Percentiles rank a stretch among this genome's conserved stretches.
phyloP scores from a whole-genome alignment of 768 basidiomycete genomes.

The Chalciporus sphaerocephalus region DNA sequence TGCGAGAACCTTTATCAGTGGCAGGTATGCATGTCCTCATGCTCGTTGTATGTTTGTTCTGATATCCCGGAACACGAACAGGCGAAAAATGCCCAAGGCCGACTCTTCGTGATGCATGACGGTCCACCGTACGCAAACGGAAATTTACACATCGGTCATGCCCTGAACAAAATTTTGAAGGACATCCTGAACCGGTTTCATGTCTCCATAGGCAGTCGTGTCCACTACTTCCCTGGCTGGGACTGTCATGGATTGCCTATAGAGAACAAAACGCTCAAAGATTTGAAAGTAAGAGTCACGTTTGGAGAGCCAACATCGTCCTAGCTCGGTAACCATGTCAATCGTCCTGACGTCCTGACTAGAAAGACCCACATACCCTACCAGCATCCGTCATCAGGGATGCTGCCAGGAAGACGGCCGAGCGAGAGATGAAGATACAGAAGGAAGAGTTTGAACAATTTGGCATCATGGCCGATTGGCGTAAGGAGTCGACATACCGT shows the following conservation, averaged over 20 bases:
- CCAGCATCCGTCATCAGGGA: constrained; percentile 58
- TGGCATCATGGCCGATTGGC: constrained; percentile 93
- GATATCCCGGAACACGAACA: constrained; percentile 27
- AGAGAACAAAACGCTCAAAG: constrained; percentile 86
- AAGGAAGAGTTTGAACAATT: constrained; percentile 74
- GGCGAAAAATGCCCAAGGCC: constrained; percentile 62
- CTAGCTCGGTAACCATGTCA: neutral
- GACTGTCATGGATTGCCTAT: constrained; percentile 98
- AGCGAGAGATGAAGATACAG: constrained; percentile 70
- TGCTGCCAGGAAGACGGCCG: constrained; percentile 69
- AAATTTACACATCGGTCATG: constrained; percentile 93
- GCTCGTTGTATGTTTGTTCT: neutral
- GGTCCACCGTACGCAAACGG: constrained; percentile 99
- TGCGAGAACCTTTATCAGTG: constrained; percentile 72
- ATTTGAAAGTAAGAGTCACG: constrained; percentile 54
- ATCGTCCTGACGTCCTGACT: neutral
- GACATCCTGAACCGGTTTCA: constrained; percentile 93
- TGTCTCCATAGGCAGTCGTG: constrained; percentile 66
- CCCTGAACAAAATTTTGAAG: constrained; percentile 93
- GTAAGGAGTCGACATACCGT: constrained; percentile 63
- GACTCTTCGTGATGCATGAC: constrained; percentile 84
- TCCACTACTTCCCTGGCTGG: constrained; percentile 94
- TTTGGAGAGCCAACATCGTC: neutral
- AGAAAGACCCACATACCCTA: constrained; percentile 58
- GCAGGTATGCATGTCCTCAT: constrained; percentile 52